Conservation (phyloP, 2,329 filamentous ascomycete species). For the Microdochium trichocladiopsis region DNA sequence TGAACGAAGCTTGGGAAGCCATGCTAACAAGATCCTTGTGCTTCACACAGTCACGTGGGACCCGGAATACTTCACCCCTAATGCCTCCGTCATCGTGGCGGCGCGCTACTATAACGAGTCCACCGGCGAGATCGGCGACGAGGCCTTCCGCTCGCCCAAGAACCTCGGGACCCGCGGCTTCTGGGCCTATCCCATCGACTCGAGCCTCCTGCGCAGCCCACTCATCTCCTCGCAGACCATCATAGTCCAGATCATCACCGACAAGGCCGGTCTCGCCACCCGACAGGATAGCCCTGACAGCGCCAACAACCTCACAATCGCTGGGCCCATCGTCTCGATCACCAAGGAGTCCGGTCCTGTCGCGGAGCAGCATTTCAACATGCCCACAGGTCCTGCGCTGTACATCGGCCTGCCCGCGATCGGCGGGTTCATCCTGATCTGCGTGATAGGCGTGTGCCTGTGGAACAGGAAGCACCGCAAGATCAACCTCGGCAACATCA, state of each 20-base stretch:
- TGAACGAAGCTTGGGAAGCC: no score
- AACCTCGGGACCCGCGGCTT: conserved; percentile 37
- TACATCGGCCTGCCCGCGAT: conserved; percentile 46
- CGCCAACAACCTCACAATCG: conserved; percentile 19
- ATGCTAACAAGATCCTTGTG: conserved; percentile 1
- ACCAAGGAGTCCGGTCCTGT: conserved; percentile 22
- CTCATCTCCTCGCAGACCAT: conserved; percentile 34
- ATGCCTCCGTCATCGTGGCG: conserved; percentile 25
- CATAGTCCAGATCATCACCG: conserved; percentile 35
- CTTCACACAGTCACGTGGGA: conserved; percentile 48
- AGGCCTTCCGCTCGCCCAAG: conserved; percentile 25
- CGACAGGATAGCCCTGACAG: neutral
- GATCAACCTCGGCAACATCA: conserved; percentile 44
- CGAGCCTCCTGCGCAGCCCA: conserved; percentile 25
- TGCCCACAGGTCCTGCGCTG: conserved; percentile 32
- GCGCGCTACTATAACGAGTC: conserved; percentile 21
- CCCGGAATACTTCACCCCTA: conserved; percentile 39
- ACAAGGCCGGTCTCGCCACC: conserved; percentile 9
- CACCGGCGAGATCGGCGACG: conserved; percentile 21
- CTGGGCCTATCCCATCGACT: conserved; percentile 35
- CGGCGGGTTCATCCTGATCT: conserved; percentile 37
- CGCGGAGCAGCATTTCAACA: conserved; percentile 19
- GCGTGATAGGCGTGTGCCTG: conserved; percentile 48
- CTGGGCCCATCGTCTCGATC: conserved; percentile 34
- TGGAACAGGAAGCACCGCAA: conserved; percentile 44